Evolutionary conservation across 2,329 filamentous ascomycete genomes (phyloP), one percentile per base, ranked within the genome.

Genomic region (Paradendryphiella salina): DNA sequence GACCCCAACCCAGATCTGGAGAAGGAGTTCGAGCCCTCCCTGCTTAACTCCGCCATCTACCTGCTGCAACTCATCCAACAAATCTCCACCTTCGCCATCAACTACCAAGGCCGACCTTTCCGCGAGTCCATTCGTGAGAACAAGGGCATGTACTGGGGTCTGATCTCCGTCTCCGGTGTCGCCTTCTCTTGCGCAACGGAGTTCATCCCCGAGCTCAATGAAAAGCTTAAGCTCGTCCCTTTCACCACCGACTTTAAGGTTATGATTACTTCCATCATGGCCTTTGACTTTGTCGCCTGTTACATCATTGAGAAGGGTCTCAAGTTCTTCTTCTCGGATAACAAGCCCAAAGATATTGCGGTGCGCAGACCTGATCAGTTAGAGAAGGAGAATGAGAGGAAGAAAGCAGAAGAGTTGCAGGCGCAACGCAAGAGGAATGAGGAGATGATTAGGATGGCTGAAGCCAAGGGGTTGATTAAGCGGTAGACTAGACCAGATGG

Each of bases 71-170:
- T 99, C 43, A 97, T 99, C 74, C 94, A 99, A 75, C 94, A 99
- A 75, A 96, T 99, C 70, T 96, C 92, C 18, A 99, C 94, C 3
- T 99, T 99, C 67, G 92, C 94, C 54, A 96, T 99, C 80, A 99
- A 99, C 80, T 99, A 99, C 79, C 94, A 99, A 76, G 94, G 94
- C 52, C 88, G 94, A 8, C 94, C 94, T 10, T 99, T 99, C 87
- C 89, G 94, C 53, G 94, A 99, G 77, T 89, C 88, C 17, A 90
- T 99, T 60, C 87, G 88, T 4, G 94, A 96, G 77, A 99, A 99
- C 80, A 88, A 86, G 74, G 91, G 90, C 72, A 99, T 99, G 94
- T 99, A 94, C 79, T 99, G 89, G 81, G 94, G 94, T 52, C 90
- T 99, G 48, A 79, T 99, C 33, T 88, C 88, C 59, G 93, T 96